These are phyloP conservation scores for Torulaspora pretoriensis DNA, from an alignment of 1,139 yeast genomes.

Conservation along the genomic window DNA sequence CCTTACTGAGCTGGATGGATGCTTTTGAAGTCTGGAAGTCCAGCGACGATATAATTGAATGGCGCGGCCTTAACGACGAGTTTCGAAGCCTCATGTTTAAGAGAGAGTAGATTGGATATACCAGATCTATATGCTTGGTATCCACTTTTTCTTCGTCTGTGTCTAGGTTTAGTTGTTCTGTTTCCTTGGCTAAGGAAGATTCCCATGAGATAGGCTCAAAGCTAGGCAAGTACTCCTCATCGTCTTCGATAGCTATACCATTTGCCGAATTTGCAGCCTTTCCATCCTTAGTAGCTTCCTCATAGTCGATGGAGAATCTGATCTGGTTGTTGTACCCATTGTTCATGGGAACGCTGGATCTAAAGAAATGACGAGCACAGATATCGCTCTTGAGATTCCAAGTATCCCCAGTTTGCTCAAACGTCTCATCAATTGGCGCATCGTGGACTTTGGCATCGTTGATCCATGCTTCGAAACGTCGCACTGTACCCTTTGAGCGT, in stretches of 20 bases:
- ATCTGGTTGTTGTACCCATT: conserved; percentile 33
- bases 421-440: conserved; percentile 11
- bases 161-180: neutral
- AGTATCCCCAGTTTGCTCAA: conserved; percentile 9
- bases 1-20: conserved; percentile 19
- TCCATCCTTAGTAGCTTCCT: neutral
- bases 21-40: conserved; percentile 36
- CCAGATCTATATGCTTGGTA: conserved; percentile 7
- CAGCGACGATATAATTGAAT: conserved; percentile 30
- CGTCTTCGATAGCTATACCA: conserved; percentile 1
- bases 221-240: conserved; percentile 20
- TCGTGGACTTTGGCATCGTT: conserved; percentile 30
- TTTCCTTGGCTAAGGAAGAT: neutral
- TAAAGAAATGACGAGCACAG: conserved; percentile 24
- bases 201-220: conserved; percentile 28
- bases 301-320: conserved; percentile 20
- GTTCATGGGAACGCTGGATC: conserved; percentile 34
- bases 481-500: conserved; percentile 9
- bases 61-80: conserved; percentile 20
- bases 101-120: conserved; percentile 34
- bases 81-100: conserved; percentile 35
- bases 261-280: neutral
- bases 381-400: conserved; percentile 23
- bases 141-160: neutral
- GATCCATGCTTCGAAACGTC: conserved; percentile 24